Evolutionary conservation across 192 early-diverging fungal genomes (phyloP).

Genomic region (Chytriomyces confervae): DNA sequence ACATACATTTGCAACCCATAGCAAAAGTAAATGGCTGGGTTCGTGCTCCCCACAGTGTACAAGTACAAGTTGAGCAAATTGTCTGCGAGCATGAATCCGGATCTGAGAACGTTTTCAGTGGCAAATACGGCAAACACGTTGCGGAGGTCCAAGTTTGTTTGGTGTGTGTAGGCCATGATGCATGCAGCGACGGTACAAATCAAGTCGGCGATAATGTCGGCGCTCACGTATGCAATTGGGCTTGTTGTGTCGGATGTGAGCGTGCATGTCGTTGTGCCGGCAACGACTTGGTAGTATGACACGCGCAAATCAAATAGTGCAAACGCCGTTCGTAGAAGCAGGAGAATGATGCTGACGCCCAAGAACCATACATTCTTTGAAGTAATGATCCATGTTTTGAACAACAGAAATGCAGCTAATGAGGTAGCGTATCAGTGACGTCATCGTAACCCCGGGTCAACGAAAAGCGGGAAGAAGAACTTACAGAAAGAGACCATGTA

Average conservation of each 20-base stretch:
- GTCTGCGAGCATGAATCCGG: background rate
- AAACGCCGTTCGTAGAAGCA: background rate
- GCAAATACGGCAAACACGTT: background rate
- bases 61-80: background rate
- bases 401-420: slow-evolving; percentile 1
- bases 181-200: slow-evolving; percentile 10
- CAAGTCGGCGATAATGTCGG: slow-evolving; percentile 4
- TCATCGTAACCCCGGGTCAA: no score
- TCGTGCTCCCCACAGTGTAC: slow-evolving; percentile 3
- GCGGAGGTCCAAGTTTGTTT: background rate
- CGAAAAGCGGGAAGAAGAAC: background rate
- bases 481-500: slow-evolving; percentile 7
- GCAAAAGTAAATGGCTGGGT: background rate
- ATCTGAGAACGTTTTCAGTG: slow-evolving; percentile 3
- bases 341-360: background rate
- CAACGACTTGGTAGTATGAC: background rate
- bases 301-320: background rate
- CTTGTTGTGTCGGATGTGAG: background rate
- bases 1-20: slow-evolving; percentile 13
- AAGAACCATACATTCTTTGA: background rate
- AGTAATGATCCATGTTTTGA: background rate
- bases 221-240: background rate
- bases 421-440: no score
- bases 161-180: background rate
- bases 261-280: background rate